Evolutionary conservation across 768 basidiomycete genomes (phyloP), one percentile per base, ranked within the genome.

Genomic region (Lyophyllum atratum): DNA sequence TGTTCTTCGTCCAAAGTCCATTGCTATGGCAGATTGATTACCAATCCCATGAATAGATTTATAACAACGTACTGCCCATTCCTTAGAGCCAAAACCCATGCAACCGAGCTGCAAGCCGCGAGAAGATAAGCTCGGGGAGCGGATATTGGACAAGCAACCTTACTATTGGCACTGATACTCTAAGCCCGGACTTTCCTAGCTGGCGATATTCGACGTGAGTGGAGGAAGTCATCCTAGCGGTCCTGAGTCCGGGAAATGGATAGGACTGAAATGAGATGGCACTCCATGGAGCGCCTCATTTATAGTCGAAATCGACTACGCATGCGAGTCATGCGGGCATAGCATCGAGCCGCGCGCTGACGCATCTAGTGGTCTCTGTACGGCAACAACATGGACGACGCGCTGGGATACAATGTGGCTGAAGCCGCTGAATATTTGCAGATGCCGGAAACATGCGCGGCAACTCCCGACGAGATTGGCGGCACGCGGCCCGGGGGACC

Each of bases 161-260:
- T n/a, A 51, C 49, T 6, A 51, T 51, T 10, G 49, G 49, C 11
- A 40, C 37, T 25, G 49, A 51, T 37, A 51, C 49, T 40, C 49
- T 51, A 10, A 51, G 19, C 22, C 49, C 49, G 19, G 49, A 51
- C 25, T 51, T 51, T 39, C 49, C 49, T 12, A 51, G 34, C 49
- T 51, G 49, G 49, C 49, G 49, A 22, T 51, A 51, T 14, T 51
- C 34, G 24, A 51, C 49, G 21, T 7, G 34, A 14, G 28, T 40
- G 39, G 43, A 44, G 14, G 43, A 25, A 24, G 43, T 24, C 43
- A 44, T 44, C 11, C 21, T 19, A n/a, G n/a, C 4, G 21, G 7
- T 43, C 12, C 39, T 14, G 39, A n/a, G n/a, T n/a, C 29, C 29
- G 11, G 29, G 11, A 6, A 5, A 31, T 5, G 6, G 29, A 31